Conservation (phyloP, 495 filamentous ascomycete genomes). For the Cercophora scortea region DNA sequence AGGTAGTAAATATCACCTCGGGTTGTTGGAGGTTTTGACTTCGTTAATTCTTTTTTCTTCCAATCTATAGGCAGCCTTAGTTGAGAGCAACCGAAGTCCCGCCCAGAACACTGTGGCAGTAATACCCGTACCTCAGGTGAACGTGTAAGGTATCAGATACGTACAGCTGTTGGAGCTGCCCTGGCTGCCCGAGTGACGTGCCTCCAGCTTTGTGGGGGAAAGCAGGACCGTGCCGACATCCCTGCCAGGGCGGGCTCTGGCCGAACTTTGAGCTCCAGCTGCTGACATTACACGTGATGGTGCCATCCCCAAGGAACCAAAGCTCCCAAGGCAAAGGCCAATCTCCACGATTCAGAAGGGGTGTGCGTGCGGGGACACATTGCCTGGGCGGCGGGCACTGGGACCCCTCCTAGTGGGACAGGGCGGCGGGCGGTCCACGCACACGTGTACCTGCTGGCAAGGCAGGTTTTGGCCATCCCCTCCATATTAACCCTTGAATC, state of each 20-base stretch:
- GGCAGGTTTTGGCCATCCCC: too few relatives aligned
- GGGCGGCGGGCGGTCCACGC: too few relatives aligned
- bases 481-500: too few relatives aligned
- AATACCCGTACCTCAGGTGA: background rate
- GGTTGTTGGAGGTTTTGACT: background rate
- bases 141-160: background rate
- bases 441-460: too few relatives aligned
- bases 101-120: conserved; percentile 1
- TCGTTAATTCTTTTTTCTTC: background rate
- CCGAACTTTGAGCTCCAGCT: background rate
- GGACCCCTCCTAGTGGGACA: too few relatives aligned
- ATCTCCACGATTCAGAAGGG: too few relatives aligned
- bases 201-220: background rate
- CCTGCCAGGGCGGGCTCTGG: background rate
- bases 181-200: background rate
- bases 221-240: background rate
- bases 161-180: background rate
- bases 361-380: too few relatives aligned
- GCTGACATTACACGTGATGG: background rate
- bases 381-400: too few relatives aligned
- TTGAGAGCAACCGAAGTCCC: background rate
- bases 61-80: background rate
- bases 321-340: too few relatives aligned
- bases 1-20: background rate
- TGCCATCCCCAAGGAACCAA: too few relatives aligned